phyloP scores from a whole-genome alignment of 2,329 filamentous ascomycete species.

The Dendrostoma leiphaemia region DNA sequence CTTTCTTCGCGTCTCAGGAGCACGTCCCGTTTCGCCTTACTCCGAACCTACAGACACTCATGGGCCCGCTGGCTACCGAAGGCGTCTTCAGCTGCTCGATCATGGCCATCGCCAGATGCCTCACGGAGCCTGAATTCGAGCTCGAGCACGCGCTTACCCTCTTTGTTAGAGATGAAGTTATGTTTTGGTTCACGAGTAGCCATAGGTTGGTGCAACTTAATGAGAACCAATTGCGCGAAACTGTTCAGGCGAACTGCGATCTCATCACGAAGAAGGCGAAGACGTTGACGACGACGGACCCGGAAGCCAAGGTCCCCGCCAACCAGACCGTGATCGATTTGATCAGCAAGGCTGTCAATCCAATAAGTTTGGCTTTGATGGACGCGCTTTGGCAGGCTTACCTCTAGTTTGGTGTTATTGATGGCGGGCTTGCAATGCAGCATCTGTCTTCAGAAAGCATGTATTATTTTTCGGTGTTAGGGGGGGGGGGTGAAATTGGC shows the following conservation, averaged over 20 bases:
- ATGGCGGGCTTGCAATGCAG: background rate
- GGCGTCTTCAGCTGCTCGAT: slow-evolving; percentile 93
- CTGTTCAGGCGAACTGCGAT: slow-evolving; percentile 70
- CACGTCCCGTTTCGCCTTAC: slow-evolving; percentile 96
- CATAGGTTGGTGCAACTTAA: slow-evolving; percentile 62
- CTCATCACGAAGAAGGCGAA: slow-evolving; percentile 88
- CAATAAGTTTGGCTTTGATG: slow-evolving; percentile 80
- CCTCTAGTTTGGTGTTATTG: slow-evolving; percentile 50
- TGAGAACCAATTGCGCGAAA: slow-evolving; percentile 65
- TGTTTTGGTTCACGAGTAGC: slow-evolving; percentile 86
- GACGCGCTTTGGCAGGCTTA: slow-evolving; percentile 98
- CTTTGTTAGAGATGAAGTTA: slow-evolving; percentile 97
- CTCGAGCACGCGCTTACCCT: slow-evolving; percentile 93
- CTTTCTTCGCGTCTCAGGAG: slow-evolving; percentile 92
- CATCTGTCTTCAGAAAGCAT: too few relatives aligned
- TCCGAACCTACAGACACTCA: slow-evolving; percentile 90
- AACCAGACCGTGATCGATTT: slow-evolving; percentile 97
- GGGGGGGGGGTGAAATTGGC: too few relatives aligned
- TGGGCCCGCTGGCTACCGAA: slow-evolving; percentile 94
- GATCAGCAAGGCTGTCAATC: slow-evolving; percentile 89
- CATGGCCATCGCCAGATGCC: slow-evolving; percentile 92
- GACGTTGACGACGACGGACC: slow-evolving; percentile 72
- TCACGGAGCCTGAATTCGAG: slow-evolving; percentile 85
- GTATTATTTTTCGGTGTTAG: too few relatives aligned
- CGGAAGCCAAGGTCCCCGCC: slow-evolving; percentile 79